Evolutionary conservation across 805 yeast genomes (phyloP).

Genomic region (Starmerella stellata): DNA sequence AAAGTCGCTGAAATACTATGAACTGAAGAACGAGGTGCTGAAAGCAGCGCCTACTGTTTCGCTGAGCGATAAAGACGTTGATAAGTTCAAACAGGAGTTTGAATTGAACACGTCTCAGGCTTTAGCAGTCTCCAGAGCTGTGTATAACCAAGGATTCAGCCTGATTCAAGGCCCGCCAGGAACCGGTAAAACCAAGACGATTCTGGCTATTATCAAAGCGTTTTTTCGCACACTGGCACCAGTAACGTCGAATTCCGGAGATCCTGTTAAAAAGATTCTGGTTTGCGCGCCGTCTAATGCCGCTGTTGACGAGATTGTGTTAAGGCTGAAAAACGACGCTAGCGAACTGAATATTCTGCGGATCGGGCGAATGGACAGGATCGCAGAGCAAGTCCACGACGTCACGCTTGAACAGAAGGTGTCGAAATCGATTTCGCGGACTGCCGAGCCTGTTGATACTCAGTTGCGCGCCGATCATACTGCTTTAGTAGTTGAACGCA

Average conservation of each 20-base stretch:
- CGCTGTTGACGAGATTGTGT: constrained; percentile 86
- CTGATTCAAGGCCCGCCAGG: constrained; percentile 97
- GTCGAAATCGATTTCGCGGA: constrained; percentile 29
- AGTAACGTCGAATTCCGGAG: neutral
- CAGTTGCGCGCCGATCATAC: constrained; percentile 30
- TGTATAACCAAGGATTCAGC: constrained; percentile 54
- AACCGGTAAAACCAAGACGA: constrained; percentile 96
- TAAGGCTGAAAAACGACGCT: constrained; percentile 64
- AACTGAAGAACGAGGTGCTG: constrained; percentile 38
- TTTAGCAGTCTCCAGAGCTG: constrained; percentile 61
- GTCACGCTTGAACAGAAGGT: constrained; percentile 73
- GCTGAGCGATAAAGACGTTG: constrained; percentile 22
- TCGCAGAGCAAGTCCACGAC: constrained; percentile 64
- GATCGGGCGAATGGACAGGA: constrained; percentile 76
- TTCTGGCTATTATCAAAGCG: constrained; percentile 76
- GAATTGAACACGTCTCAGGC: constrained; percentile 81
- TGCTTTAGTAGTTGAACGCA: constrained; percentile 39
- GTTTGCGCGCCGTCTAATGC: constrained; percentile 98
- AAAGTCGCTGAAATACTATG: constrained; percentile 66
- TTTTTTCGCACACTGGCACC: constrained; percentile 24
- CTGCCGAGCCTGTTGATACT: constrained; percentile 22
- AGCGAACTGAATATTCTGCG: constrained; percentile 38
- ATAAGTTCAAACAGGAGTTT: constrained; percentile 31
- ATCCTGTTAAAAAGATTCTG: constrained; percentile 36
- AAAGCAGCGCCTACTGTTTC: constrained; percentile 41